Base-by-base conservation (phyloP, 306 rosid species). In the Sicyos edulis region DNA sequence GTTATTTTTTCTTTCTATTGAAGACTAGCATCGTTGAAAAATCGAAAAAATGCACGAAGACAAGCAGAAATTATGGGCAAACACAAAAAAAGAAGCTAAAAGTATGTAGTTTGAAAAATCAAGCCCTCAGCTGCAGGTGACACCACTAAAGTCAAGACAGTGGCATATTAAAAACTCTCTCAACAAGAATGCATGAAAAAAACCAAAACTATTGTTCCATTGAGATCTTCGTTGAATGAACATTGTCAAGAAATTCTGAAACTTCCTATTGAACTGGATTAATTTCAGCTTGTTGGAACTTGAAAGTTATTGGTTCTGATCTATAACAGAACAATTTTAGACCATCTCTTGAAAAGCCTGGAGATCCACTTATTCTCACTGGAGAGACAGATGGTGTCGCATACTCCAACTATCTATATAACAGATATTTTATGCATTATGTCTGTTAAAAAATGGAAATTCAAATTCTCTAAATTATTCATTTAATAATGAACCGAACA, bases 161-260 rank as follows among this genome's bases (percentile, higher is more conserved):
- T 16, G 42, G 10, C 21, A 60, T 2, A n/a, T n/a, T n/a, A 60
- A 60, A n/a, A 29, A 60, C 17, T 13, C 24, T 2, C 37, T 29
- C 45, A 29, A 60, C 12, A 15, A 60, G 66, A 60, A 60, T 29
- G 13, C 45, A 32, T 15, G 3, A 14, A 59, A 19, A 15, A 51
- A 51, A 51, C 7, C 54, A 15, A 49, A 16, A 53, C 22, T 53
- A 17, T 8, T 14, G 11, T 53, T 54, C 12, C 59, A 17, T 54
- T 3, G 22, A 8, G 12, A 54, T 54, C 13, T 54, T 17, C 26
- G 12, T 19, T 17, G 24, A 54, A 53, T 3, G 22, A 53, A 54
- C 14, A 17, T 54, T 54, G 59, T 54, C 59, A 9, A 62, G 50
- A 62, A 32, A 62, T 34, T 62, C 68, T n/a, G 68, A 5, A 59